Base-by-base conservation (phyloP, 192 early-diverging fungal species). In the Rhizophagus prolifer region DNA sequence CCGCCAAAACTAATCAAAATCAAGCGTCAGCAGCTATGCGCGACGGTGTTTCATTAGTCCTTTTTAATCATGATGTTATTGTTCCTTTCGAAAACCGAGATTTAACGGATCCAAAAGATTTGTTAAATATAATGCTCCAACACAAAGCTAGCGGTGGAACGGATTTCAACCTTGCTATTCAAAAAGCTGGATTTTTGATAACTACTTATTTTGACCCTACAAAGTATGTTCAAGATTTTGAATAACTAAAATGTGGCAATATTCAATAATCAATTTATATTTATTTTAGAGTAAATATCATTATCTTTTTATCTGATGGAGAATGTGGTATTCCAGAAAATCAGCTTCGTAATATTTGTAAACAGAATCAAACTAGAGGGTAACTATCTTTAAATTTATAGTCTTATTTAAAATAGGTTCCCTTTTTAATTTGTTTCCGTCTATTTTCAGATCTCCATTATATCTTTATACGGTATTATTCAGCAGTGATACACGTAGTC, bases 241-340 rank as follows among this genome's bases (percentile, higher is more conserved):
- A 0, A 47, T n/a, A 10, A 5, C 65, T 46, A n/a, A n/a, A n/a
- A n/a, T n/a, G 3, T 9, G 10, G 3, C 3, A 31, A 31, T 31
- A 2, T 31, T 31, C 31, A 25, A 26, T 47, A 9, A 25, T 14
- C 1, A 31, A n/a, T n/a, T 31, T 31, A 31, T 59, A 5, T 41
- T 70, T 21, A 10, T 41, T 54, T 9, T n/a, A 79, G 78, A 10
- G 54, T 58, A 12, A 72, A 65, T 79, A 9, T 79, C 16, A 65
- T 79, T 38, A 74, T 79, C 21, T 74, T 79, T 31, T 47, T 74
- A 23, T 79, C 78, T 26, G 78, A 79, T 47, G 78, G 78, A 16
- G 13, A 13, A 6, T 67, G 72, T 67, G 36, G 65, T 23, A 14
- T 34, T 10, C 78, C 71, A 0, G 25, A 30, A 2, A 16, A 0